A percentile compares a stretch with the other conserved stretches of the same genome.
phyloP scores from a whole-genome alignment of 2,329 filamentous ascomycete species.

The Ophiostoma australiae region DNA sequence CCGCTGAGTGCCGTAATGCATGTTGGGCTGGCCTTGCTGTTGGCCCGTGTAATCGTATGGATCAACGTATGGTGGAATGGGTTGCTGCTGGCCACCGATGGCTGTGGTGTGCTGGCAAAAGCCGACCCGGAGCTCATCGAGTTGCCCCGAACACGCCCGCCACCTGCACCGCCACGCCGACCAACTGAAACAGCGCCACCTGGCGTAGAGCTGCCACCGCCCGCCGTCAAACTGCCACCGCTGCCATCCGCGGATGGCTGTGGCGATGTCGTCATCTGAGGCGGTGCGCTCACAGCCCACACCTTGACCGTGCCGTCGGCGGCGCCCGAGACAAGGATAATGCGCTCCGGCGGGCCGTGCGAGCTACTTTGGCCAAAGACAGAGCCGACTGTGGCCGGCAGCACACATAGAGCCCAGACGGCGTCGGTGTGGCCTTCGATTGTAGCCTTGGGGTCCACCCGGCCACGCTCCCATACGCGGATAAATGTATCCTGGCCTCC shows the following conservation, averaged over 20 bases:
- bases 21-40: constrained; percentile 70
- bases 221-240: background rate
- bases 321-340: constrained; percentile 83
- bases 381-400: constrained; percentile 74
- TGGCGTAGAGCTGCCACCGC: background rate
- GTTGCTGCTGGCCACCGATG: constrained; percentile 75
- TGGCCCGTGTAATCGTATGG: constrained; percentile 72
- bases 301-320: constrained; percentile 89
- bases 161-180: constrained; percentile 53
- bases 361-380: constrained; percentile 72
- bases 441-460: constrained; percentile 91
- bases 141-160: constrained; percentile 78
- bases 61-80: constrained; percentile 85
- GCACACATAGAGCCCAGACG: constrained; percentile 90
- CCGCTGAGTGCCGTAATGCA: constrained; percentile 85
- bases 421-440: constrained; percentile 92
- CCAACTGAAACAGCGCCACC: constrained; percentile 35
- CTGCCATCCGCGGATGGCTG: constrained; percentile 36
- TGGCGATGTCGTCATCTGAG: constrained; percentile 61
- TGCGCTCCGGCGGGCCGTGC: constrained; percentile 76
- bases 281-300: constrained; percentile 90
- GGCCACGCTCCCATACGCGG: constrained; percentile 88
- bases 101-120: constrained; percentile 85
- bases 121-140: constrained; percentile 92
- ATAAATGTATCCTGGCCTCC: constrained; percentile 92